Evolutionary conservation across 768 basidiomycete genomes (phyloP).

Genomic region (Termitomyces sp.): DNA sequence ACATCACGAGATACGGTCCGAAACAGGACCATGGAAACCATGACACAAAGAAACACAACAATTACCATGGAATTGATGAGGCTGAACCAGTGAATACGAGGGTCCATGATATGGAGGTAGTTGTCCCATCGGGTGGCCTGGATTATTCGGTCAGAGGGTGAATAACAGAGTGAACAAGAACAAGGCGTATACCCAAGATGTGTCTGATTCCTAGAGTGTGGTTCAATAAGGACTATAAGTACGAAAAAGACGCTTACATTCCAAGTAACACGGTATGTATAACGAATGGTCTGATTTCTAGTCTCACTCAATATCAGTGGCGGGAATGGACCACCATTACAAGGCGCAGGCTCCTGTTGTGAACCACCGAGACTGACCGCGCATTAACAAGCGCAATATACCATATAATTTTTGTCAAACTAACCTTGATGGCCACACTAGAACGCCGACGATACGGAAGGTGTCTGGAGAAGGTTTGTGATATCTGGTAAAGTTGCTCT

Average conservation of each 20-base stretch:
- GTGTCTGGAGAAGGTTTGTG: conserved; percentile 64
- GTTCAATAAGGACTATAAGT: not conserved
- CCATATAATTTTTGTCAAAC: not conserved
- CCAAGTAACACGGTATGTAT: conserved; percentile 88
- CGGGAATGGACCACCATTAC: conserved; percentile 32
- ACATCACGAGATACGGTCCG: conserved; percentile 88
- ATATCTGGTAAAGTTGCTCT: conserved; percentile 48
- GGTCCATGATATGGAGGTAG: conserved; percentile 91
- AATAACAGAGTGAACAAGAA: not conserved
- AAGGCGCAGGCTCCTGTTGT: conserved; percentile 46
- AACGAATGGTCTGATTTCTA: conserved; percentile 58
- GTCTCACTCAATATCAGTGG: conserved; percentile 62
- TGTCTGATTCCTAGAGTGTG: conserved; percentile 66
- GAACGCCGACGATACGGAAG: conserved; percentile 88
- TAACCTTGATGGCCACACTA: conserved; percentile 67
- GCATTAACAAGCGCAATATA: not conserved
- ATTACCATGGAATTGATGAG: conserved; percentile 91
- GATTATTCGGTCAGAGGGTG: not conserved
- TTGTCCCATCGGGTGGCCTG: conserved; percentile 96
- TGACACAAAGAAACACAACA: conserved; percentile 82
- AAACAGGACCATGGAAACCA: conserved; percentile 90
- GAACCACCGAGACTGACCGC: conserved; percentile 53
- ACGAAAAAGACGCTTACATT: conserved; percentile 41
- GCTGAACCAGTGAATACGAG: conserved; percentile 95
- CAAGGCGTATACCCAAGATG: conserved; percentile 58